These are phyloP conservation scores for Leccinum fuscescens DNA, from an alignment of 1,284 basidiomycete species.

Conservation along the genomic window DNA sequence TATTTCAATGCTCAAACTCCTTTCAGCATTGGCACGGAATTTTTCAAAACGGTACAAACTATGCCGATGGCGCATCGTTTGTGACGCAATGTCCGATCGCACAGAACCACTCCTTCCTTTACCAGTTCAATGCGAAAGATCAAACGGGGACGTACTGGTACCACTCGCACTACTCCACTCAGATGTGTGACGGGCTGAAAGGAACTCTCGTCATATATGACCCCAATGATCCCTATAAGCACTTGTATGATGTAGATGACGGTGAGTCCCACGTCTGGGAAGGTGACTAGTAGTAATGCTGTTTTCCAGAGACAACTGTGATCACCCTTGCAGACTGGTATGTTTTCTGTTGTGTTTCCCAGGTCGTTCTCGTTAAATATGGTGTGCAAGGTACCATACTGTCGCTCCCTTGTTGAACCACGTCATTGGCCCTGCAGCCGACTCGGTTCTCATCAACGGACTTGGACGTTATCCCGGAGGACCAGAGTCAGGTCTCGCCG, in stretches of 20 bases:
- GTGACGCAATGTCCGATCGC: constrained; percentile 49
- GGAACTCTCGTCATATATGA: constrained; percentile 36
- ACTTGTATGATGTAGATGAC: constrained; percentile 36
- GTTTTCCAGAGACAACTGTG: constrained; percentile 27
- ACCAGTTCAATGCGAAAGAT: constrained; percentile 31
- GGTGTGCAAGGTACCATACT: constrained; percentile 36
- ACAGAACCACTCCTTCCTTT: constrained; percentile 38
- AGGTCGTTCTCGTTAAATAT: constrained; percentile 7
- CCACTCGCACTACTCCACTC: constrained; percentile 43
- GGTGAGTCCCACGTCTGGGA: constrained; percentile 22
- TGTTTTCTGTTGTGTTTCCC: background rate
- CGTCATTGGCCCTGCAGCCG: constrained; percentile 17
- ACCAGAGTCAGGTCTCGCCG: constrained; percentile 22
- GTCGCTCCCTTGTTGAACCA: constrained; percentile 14
- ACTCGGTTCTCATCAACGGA: constrained; percentile 48
- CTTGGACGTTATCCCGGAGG: constrained; percentile 41
- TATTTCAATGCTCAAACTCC: constrained; percentile 22
- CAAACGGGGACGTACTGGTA: constrained; percentile 46
- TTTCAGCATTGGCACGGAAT: constrained; percentile 40
- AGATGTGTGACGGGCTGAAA: constrained; percentile 31
- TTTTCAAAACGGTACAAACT: constrained; percentile 28
- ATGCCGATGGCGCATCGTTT: constrained; percentile 27
- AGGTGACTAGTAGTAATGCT: background rate
- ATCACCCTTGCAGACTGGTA: constrained; percentile 34
- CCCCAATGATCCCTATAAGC: constrained; percentile 31